Conservation (phyloP, 2,329 filamentous ascomycete species). For the Penicillium sp. region DNA sequence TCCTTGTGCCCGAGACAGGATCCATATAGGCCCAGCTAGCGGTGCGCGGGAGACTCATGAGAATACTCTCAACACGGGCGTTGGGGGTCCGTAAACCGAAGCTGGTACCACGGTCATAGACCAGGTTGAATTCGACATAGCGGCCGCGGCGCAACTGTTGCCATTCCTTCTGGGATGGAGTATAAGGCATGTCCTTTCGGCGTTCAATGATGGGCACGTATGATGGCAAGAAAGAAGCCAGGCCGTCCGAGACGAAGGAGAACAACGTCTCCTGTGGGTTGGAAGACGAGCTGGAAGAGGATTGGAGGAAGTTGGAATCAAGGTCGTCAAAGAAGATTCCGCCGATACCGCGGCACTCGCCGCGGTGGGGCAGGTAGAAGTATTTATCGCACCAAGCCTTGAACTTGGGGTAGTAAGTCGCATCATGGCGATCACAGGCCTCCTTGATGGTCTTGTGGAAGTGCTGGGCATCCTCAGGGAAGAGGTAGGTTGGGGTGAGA, state of each 20-base stretch:
- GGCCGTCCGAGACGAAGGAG: constrained; percentile 80
- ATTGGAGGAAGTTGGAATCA: constrained; percentile 58
- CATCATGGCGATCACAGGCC: constrained; percentile 90
- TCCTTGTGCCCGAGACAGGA: constrained; percentile 47
- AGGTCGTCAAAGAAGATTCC: constrained; percentile 99
- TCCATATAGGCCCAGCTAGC: constrained; percentile 98
- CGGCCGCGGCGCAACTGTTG: constrained; percentile 91
- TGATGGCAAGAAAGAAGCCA: constrained; percentile 83
- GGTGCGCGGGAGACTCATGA: constrained; percentile 94
- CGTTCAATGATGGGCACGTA: constrained; percentile 87
- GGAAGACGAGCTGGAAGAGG: constrained; percentile 54
- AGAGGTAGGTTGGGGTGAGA: constrained; percentile 88
- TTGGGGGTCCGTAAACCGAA: constrained; percentile 94
- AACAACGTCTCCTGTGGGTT: constrained; percentile 89
- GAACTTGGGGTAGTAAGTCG: constrained; percentile 87
- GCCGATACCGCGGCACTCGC: constrained; percentile 82
- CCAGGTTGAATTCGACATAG: constrained; percentile 98
- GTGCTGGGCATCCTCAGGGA: constrained; percentile 94
- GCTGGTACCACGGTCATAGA: constrained; percentile 91
- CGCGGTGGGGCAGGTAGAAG: constrained; percentile 89
- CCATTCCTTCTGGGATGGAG: constrained; percentile 86
- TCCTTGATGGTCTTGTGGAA: constrained; percentile 95
- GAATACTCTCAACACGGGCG: constrained; percentile 88
- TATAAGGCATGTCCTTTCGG: constrained; percentile 90
- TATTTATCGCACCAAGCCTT: constrained; percentile 99